Evolutionary conservation across 2,329 filamentous ascomycete species (phyloP).

Genomic region (Pyrenophora teres): DNA sequence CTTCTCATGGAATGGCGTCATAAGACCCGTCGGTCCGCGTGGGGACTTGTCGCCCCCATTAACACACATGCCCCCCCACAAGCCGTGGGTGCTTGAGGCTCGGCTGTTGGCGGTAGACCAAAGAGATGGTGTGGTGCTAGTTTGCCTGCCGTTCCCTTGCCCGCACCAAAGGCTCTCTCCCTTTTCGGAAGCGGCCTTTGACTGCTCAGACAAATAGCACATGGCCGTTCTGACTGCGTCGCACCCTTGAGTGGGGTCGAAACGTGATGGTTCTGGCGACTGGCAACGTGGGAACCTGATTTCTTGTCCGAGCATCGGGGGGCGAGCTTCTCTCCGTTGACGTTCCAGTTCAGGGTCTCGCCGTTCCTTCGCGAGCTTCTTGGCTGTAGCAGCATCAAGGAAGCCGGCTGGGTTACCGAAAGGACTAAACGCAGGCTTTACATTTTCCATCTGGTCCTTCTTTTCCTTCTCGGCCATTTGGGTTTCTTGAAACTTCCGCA

Average conservation of each 20-base stretch:
- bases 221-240: conserved; percentile 56
- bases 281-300: conserved; percentile 79
- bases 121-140: conserved; percentile 40
- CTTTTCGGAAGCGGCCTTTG: conserved; percentile 46
- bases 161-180: conserved; percentile 66
- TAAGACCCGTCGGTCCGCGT: conserved; percentile 54
- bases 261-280: conserved; percentile 82
- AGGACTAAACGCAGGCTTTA: conserved; percentile 28
- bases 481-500: conserved; percentile 77
- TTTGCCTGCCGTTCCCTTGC: conserved; percentile 34
- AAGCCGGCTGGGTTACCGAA: conserved; percentile 49
- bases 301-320: conserved; percentile 86
- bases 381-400: conserved; percentile 29
- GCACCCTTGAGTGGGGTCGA: conserved; percentile 73
- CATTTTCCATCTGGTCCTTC: conserved; percentile 23
- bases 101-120: conserved; percentile 48
- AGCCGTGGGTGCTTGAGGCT: conserved; percentile 62
- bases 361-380: conserved; percentile 36
- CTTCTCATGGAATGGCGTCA: conserved; percentile 53
- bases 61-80: conserved; percentile 77
- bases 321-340: conserved; percentile 65
- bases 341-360: conserved; percentile 54
- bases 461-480: conserved; percentile 47
- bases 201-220: conserved; percentile 57
- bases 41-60: conserved; percentile 48